Conservation (phyloP, 2,329 filamentous ascomycete species). For the Pseudogymnoascus sp. region DNA sequence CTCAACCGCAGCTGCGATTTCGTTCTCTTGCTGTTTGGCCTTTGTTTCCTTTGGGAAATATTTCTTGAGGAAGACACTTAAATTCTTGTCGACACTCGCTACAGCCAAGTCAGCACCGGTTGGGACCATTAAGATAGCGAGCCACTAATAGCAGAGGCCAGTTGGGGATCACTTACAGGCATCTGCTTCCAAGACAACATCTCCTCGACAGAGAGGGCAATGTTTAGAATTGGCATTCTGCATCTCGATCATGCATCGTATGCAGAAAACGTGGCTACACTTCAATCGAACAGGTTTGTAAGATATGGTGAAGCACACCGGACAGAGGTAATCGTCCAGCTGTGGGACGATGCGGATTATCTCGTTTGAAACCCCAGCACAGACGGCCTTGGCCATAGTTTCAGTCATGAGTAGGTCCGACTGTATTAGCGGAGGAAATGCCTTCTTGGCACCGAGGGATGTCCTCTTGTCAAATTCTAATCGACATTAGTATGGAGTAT, state of each 20-base stretch:
- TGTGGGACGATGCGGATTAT: constrained; percentile 69
- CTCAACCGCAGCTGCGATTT: constrained; percentile 66
- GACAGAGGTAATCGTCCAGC: constrained; percentile 76
- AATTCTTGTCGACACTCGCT: constrained; percentile 62
- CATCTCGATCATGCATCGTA: constrained; percentile 72
- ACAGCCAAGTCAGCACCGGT: background rate
- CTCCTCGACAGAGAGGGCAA: constrained; percentile 69
- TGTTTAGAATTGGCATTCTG: constrained; percentile 59
- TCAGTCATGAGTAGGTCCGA: constrained; percentile 55
- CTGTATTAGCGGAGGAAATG: constrained; percentile 51
- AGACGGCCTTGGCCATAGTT: constrained; percentile 66
- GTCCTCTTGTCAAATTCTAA: constrained; percentile 82
- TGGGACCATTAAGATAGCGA: background rate
- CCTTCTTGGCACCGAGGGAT: constrained; percentile 57
- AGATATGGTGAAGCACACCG: constrained; percentile 70
- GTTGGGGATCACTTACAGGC: constrained; percentile 39
- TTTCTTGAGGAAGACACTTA: constrained; percentile 61
- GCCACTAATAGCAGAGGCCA: background rate
- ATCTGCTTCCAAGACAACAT: constrained; percentile 63
- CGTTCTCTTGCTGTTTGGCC: constrained; percentile 62
- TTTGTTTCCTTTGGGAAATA: constrained; percentile 68
- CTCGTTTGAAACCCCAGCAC: constrained; percentile 63
- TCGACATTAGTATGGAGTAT: background rate
- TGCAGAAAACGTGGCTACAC: constrained; percentile 75
- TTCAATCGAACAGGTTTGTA: constrained; percentile 72